Base-by-base conservation (phyloP, 331 rosid genomes). In the Telfairia occidentalis region DNA sequence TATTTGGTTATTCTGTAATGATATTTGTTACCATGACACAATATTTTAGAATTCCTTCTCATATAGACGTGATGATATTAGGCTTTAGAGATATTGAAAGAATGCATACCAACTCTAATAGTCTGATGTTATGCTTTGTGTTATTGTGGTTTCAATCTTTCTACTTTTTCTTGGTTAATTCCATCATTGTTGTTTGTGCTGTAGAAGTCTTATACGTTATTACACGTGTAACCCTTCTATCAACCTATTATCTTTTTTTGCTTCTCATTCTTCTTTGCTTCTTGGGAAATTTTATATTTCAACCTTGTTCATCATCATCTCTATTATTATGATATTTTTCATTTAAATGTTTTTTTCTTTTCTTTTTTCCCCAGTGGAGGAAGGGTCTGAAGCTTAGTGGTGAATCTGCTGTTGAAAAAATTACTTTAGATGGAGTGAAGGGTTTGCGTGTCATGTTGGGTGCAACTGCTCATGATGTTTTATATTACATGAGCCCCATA, bases 401-500 rank as follows among this genome's bases (percentile, higher is more conserved):
- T 79, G 99, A 92, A 86, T 72, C 90, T 37, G 90, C 97, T 8
- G 99, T 95, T 24, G 99, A 95, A 37, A 90, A 90, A 81, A 83
- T 86, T 78, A 95, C 99, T 78, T 84, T 95, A 84, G 93, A 92
- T 78, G 99, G 99, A 86, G 96, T 95, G 42, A 89, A 92, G 75
- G 99, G 96, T 59, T 78, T 95, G 85, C 99, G 99, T 75, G 97
- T 90, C 79, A 95, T 75, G 69, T 84, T 95, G 78, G 88, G 97
- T 65, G 99, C 99, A 48, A 95, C 99, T 76, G 97, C 88, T 85
- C 99, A 92, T 84, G 99, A 95, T 81, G 96, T 95, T 67, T 64
- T 95, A 77, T 95, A 90, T 90, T 95, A 95, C 85, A 95, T 95
- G 99, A 95, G 99, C 91, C 97, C 96, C 76, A 92, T 95, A 77